Percentiles rank a stretch among this genome's conserved stretches.
Conservation (phyloP, 345 rosid genomes). For the Aurinia saxatilis region DNA sequence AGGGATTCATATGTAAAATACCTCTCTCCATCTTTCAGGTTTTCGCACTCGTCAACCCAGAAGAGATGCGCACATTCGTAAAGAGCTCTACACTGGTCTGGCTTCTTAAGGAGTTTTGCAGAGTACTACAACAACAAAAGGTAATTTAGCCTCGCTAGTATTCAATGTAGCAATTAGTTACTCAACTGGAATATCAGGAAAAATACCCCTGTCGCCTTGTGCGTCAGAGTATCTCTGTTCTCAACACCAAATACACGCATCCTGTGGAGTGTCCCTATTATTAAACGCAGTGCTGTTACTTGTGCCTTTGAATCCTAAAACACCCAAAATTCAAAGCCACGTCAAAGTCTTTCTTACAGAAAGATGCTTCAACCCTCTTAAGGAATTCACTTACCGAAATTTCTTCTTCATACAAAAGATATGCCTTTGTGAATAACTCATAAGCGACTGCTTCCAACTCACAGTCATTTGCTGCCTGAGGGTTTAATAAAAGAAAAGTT, state of each 20-base stretch:
- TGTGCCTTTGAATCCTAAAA: conserved; percentile 91
- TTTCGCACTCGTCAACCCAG: conserved; percentile 86
- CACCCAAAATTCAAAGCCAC: conserved; percentile 9
- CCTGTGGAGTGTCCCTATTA: conserved; percentile 95
- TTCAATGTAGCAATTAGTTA: not conserved
- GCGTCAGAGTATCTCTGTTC: conserved; percentile 87
- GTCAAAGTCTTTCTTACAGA: conserved; percentile 6
- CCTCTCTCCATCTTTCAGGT: conserved; percentile 94
- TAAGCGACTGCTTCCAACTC: conserved; percentile 83
- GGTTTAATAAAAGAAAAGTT: conserved; percentile 5
- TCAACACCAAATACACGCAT: conserved; percentile 90
- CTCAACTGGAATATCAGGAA: conserved; percentile 2
- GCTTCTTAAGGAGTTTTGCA: conserved; percentile 90
- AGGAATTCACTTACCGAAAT: conserved; percentile 67
- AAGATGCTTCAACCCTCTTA: not conserved
- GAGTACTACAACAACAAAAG: conserved; percentile 62
- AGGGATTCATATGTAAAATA: conserved; percentile 24
- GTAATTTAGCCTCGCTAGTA: not conserved
- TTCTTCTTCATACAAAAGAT: conserved; percentile 92
- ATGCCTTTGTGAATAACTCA: conserved; percentile 95
- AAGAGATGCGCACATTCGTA: conserved; percentile 92
- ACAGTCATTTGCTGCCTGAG: conserved; percentile 88
- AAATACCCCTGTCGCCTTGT: conserved; percentile 95
- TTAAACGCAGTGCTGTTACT: conserved; percentile 79
- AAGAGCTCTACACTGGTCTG: conserved; percentile 98